phyloP scores from a whole-genome alignment of 495 filamentous ascomycete species.

The Penicillium taxi region DNA sequence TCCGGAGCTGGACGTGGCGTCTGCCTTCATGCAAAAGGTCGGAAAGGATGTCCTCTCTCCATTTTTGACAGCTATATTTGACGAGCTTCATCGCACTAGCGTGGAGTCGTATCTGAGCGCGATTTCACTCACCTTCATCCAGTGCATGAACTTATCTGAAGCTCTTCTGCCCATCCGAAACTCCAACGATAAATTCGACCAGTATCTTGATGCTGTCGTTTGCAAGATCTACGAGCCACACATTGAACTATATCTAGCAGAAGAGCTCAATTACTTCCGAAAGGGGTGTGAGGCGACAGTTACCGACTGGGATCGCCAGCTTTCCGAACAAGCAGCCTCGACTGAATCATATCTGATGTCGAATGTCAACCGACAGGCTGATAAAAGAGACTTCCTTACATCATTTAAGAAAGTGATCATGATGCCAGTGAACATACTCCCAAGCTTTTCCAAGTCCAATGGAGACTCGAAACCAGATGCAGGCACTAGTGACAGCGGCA shows the following conservation, averaged over 20 bases:
- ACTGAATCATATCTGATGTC: conserved; percentile 93
- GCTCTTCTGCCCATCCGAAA: conserved; percentile 56
- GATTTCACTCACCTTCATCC: conserved; percentile 78
- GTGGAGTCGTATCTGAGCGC: conserved; percentile 77
- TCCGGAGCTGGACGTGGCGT: conserved; percentile 59
- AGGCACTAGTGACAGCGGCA: conserved; percentile 26
- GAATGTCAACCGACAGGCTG: conserved; percentile 86
- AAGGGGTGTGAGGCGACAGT: conserved; percentile 68
- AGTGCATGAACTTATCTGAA: conserved; percentile 67
- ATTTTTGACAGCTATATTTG: conserved; percentile 78
- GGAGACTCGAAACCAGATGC: conserved; percentile 26
- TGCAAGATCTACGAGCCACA: conserved; percentile 78
- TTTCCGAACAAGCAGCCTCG: conserved; percentile 82
- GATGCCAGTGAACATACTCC: conserved; percentile 91
- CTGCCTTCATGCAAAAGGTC: conserved; percentile 72
- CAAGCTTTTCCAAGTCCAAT: conserved; percentile 49
- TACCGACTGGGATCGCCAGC: conserved; percentile 77
- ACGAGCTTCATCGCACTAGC: conserved; percentile 74
- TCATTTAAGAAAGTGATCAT: conserved; percentile 99
- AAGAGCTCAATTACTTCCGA: conserved; percentile 83
- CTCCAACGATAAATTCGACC: conserved; percentile 47
- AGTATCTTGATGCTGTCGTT: conserved; percentile 52
- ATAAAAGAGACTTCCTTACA: conserved; percentile 90
- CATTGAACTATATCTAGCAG: conserved; percentile 84
- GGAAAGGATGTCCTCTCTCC: conserved; percentile 78